phyloP scores from a whole-genome alignment of 345 rosid genomes.

The Melastoma malabathricum region DNA sequence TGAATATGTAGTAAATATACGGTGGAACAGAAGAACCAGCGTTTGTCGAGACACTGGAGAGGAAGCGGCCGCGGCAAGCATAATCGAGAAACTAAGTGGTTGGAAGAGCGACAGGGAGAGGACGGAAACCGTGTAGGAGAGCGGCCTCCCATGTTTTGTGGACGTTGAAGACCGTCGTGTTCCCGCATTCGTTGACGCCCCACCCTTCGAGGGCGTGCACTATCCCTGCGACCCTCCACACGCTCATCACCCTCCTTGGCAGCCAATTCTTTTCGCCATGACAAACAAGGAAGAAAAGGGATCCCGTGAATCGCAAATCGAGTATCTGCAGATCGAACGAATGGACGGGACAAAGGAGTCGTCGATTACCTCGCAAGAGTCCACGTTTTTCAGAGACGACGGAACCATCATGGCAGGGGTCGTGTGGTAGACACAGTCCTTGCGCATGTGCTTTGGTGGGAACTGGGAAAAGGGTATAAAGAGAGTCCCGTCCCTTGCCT shows the following conservation, averaged over 20 bases:
- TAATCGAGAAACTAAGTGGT: neutral
- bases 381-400: constrained; percentile 29
- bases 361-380: constrained; percentile 51
- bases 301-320: neutral
- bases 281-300: neutral
- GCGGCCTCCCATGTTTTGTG: constrained; percentile 34
- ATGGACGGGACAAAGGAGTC: neutral
- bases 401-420: constrained; percentile 47
- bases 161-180: constrained; percentile 11
- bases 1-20: too few species aligned
- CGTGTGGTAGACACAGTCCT: constrained; percentile 46
- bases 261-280: constrained; percentile 35
- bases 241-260: constrained; percentile 43
- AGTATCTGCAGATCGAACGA: neutral
- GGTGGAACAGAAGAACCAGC: too few species aligned
- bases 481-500: constrained; percentile 34
- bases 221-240: constrained; percentile 42
- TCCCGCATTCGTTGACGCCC: constrained; percentile 34
- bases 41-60: too few species aligned
- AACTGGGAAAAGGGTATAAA: constrained; percentile 38
- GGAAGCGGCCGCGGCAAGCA: too few species aligned
- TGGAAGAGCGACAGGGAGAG: constrained; percentile 12
- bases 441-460: constrained; percentile 32
- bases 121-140: constrained; percentile 42
- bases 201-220: constrained; percentile 45